Evolutionary conservation across 2,329 filamentous ascomycete species (phyloP).

Genomic region (Fusarium graminum): DNA sequence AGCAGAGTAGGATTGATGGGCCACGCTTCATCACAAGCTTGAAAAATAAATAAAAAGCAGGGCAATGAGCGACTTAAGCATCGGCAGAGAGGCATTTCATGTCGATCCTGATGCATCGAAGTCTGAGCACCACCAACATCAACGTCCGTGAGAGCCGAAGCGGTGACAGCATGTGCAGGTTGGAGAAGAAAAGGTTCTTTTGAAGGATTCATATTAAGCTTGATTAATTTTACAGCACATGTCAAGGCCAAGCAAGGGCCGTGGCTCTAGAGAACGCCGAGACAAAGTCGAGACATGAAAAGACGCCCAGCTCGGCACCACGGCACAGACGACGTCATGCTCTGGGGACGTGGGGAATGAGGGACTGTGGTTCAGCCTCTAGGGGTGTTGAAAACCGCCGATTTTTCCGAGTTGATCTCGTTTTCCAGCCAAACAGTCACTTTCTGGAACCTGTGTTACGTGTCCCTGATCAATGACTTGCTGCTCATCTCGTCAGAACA

Average conservation of each 20-base stretch:
- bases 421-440: background rate
- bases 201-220: conserved; percentile 14
- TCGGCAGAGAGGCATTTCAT: conserved; percentile 18
- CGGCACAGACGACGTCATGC: conserved; percentile 50
- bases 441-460: conserved; percentile 29
- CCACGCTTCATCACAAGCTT: conserved; percentile 34
- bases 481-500: conserved; percentile 3
- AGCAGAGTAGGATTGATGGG: conserved; percentile 24
- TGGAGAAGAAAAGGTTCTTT: conserved; percentile 8
- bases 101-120: conserved; percentile 35
- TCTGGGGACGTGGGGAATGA: conserved; percentile 43
- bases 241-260: conserved; percentile 4
- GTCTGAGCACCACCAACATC: conserved; percentile 12
- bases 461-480: conserved; percentile 1
- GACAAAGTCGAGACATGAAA: conserved; percentile 31
- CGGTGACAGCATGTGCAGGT: conserved; percentile 23
- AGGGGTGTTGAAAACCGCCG: conserved; percentile 40
- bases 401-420: conserved; percentile 47
- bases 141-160: conserved; percentile 27
- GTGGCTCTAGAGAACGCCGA: conserved; percentile 33
- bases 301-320: conserved; percentile 42
- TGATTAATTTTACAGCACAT: background rate
- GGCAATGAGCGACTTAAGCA: conserved; percentile 24
- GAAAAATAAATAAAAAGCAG: conserved; percentile 22
- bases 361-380: conserved; percentile 15